Conservation (phyloP, 768 basidiomycete genomes). For the Infundibulicybe gibba region DNA sequence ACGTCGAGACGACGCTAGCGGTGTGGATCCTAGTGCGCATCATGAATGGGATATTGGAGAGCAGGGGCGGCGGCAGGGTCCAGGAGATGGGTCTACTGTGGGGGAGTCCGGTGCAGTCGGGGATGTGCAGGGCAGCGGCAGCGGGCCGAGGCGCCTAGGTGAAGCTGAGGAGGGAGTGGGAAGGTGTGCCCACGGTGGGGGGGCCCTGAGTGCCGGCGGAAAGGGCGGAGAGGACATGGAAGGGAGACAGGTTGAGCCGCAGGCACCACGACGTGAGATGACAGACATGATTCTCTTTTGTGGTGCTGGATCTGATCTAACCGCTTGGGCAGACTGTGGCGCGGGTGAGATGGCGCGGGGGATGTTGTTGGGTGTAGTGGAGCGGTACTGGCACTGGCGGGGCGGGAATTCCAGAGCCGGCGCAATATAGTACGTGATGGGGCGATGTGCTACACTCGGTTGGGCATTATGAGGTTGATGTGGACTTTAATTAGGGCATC, state of each 20-base stretch:
- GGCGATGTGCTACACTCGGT: conserved; percentile 9
- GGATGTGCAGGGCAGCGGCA: not conserved
- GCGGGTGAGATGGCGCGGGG: conserved; percentile 31
- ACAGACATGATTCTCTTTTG: too few species aligned
- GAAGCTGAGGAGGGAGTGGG: not conserved
- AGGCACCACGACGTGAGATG: too few species aligned
- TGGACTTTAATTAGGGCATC: not conserved
- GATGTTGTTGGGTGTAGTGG: conserved; percentile 36
- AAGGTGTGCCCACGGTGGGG: not conserved
- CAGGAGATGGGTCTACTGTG: too few species aligned
- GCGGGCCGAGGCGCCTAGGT: not conserved
- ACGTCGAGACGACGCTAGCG: too few species aligned
- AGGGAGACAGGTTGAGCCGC: not conserved
- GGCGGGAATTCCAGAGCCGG: not conserved
- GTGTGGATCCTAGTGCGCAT: too few species aligned
- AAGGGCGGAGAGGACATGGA: not conserved
- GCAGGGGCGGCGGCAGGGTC: too few species aligned
- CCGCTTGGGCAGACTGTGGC: not conserved
- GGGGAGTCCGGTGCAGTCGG: not conserved
- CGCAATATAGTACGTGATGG: not conserved
- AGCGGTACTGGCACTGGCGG: conserved; percentile 29
- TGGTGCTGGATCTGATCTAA: too few species aligned
- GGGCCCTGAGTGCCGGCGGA: not conserved
- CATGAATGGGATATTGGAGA: too few species aligned
- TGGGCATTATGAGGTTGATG: too few species aligned